Conservation (phyloP, 208 protist species). For the Trypanosoma congolense region DNA sequence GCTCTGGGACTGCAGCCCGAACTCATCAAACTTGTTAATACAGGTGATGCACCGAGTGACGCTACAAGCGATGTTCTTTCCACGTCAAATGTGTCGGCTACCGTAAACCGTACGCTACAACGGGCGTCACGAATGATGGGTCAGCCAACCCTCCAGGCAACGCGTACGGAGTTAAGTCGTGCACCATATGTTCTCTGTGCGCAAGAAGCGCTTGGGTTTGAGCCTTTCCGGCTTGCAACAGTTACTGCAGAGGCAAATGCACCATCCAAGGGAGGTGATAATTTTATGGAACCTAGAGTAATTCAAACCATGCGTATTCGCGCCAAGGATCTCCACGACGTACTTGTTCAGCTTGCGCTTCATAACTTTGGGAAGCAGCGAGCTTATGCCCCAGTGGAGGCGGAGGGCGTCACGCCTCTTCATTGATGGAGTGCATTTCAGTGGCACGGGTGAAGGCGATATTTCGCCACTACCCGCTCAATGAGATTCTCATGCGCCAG, state of each 20-base stretch:
- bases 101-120: conserved; percentile 61
- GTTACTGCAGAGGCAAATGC: conserved; percentile 35
- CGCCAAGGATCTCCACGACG: conserved; percentile 54
- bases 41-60: conserved; percentile 8
- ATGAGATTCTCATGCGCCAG: conserved; percentile 77
- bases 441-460: conserved; percentile 50
- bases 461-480: conserved; percentile 59
- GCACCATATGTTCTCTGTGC: conserved; percentile 63
- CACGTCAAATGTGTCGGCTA: conserved; percentile 60
- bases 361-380: conserved; percentile 5
- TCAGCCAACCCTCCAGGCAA: conserved; percentile 65
- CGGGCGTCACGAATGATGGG: conserved; percentile 62
- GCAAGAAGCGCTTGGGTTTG: conserved; percentile 61
- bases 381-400: neutral
- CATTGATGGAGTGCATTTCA: conserved; percentile 42
- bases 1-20: conserved; percentile 29
- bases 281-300: conserved; percentile 18
- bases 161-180: conserved; percentile 47
- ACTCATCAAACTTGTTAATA: conserved; percentile 14
- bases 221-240: conserved; percentile 54
- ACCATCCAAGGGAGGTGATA: conserved; percentile 8
- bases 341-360: conserved; percentile 40
- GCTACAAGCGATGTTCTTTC: conserved; percentile 41
- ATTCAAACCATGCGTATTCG: conserved; percentile 66
- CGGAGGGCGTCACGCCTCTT: conserved; percentile 12